Evolutionary conservation across 2,329 filamentous ascomycete genomes (phyloP).

Genomic region (Cladosporium sp.): DNA sequence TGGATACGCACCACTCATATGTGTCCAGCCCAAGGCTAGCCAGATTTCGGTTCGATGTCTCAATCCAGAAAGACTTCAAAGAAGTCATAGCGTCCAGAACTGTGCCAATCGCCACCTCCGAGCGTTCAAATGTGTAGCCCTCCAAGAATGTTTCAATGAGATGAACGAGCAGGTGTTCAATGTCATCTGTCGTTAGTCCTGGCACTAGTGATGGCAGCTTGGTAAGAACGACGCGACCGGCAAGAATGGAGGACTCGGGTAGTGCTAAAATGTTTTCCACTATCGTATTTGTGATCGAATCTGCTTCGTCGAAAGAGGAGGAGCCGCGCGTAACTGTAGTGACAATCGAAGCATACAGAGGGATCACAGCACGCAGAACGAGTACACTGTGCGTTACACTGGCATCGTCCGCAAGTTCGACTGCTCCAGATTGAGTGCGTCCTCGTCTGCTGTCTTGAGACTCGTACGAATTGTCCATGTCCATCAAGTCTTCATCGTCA

Average conservation of each 20-base stretch:
- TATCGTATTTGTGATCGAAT: conserved; percentile 8
- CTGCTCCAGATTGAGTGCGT: conserved; percentile 35
- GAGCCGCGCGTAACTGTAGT: not conserved
- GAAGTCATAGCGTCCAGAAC: conserved; percentile 68
- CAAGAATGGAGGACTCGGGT: conserved; percentile 25
- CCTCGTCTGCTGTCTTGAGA: conserved; percentile 56
- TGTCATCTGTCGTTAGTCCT: conserved; percentile 34
- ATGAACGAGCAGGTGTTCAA: conserved; percentile 48
- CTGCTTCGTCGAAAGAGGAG: not conserved
- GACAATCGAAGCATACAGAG: conserved; percentile 28
- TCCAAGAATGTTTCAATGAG: conserved; percentile 51
- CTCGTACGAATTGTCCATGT: conserved; percentile 65
- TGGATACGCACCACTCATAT: conserved; percentile 74
- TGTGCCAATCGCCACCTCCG: conserved; percentile 69
- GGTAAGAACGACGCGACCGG: conserved; percentile 28
- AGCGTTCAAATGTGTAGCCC: conserved; percentile 65
- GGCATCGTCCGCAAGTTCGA: conserved; percentile 50
- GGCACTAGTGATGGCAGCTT: conserved; percentile 28
- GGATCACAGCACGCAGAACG: conserved; percentile 24
- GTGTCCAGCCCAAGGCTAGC: conserved; percentile 70
- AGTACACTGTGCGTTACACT: conserved; percentile 25
- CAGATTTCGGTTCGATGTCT: conserved; percentile 58
- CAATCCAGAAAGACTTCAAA: conserved; percentile 64
- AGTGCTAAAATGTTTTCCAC: conserved; percentile 31
- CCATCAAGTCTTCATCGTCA: conserved; percentile 54